These are phyloP conservation scores for Orbilia brochopaga DNA, from an alignment of 2,329 filamentous ascomycete species.

Conservation along the genomic window DNA sequence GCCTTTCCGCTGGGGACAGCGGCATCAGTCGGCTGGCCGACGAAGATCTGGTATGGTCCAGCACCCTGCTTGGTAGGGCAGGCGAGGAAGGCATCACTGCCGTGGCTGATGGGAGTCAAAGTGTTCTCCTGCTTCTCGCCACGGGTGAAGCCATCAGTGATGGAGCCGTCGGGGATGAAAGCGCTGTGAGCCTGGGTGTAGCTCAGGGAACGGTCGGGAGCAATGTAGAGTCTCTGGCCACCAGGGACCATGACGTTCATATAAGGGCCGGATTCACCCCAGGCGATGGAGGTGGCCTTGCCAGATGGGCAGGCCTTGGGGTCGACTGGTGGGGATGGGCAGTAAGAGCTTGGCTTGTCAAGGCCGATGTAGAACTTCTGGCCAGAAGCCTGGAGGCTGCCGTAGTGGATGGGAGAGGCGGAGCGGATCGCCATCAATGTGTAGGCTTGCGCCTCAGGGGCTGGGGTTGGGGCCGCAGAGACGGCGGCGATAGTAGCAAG, in stretches of 20 bases:
- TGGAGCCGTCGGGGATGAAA: slow-evolving; percentile 63
- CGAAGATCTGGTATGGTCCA: slow-evolving; percentile 47
- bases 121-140: slow-evolving; percentile 39
- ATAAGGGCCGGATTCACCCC: slow-evolving; percentile 11
- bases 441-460: slow-evolving; percentile 11
- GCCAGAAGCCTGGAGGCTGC: slow-evolving; percentile 61
- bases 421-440: slow-evolving; percentile 57
- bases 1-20: slow-evolving; percentile 32
- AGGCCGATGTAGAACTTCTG: slow-evolving; percentile 63
- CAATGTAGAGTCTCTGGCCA: slow-evolving; percentile 68
- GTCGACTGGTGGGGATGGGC: slow-evolving; percentile 58
- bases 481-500: slow-evolving; percentile 35
- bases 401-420: slow-evolving; percentile 62
- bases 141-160: slow-evolving; percentile 62
- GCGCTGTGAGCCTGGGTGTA: slow-evolving; percentile 67
- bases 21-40: slow-evolving; percentile 27
- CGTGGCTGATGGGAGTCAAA: slow-evolving; percentile 30
- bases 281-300: slow-evolving; percentile 26
- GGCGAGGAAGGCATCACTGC: slow-evolving; percentile 32
- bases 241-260: slow-evolving; percentile 60
- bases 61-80: slow-evolving; percentile 27
- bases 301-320: slow-evolving; percentile 34
- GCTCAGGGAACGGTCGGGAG: slow-evolving; percentile 63
- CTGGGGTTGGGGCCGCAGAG: slow-evolving; percentile 23
- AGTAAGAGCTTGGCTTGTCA: slow-evolving; percentile 61